These are phyloP conservation scores for Bothriochloa decipiens DNA, from an alignment of 176 grass and related monocot species.

Conservation along the genomic window DNA sequence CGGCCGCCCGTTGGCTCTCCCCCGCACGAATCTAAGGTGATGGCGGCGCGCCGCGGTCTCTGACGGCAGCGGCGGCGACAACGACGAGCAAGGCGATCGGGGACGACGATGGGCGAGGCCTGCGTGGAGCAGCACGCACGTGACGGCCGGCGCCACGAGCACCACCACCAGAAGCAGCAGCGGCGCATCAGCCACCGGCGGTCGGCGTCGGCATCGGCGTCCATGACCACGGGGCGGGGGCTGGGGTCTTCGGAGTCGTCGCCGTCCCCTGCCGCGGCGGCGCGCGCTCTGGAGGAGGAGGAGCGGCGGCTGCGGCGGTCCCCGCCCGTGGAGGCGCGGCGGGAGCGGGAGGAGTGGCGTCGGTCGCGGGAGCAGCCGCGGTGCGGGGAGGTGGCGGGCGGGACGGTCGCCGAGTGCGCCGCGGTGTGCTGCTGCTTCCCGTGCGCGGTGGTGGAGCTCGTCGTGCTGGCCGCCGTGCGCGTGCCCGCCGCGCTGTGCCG, in stretches of 20 bases:
- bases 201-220: background rate
- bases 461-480: conserved; percentile 64
- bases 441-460: conserved; percentile 60
- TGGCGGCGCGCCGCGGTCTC: conserved; percentile 8
- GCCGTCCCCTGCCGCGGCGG: background rate
- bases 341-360: conserved; percentile 19
- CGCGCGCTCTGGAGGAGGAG: background rate
- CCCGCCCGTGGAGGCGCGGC: conserved; percentile 25
- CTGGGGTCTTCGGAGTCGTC: background rate
- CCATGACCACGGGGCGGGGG: too few species aligned
- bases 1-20: background rate
- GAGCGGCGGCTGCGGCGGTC: conserved; percentile 36
- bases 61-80: conserved; percentile 10
- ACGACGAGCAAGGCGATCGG: background rate
- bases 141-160: background rate
- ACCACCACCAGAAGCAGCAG: background rate
- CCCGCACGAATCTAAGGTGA: background rate
- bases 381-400: conserved; percentile 76
- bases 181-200: background rate
- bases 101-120: background rate
- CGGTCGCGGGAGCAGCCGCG: conserved; percentile 26
- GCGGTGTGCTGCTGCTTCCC: conserved; percentile 79
- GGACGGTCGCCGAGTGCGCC: conserved; percentile 66
- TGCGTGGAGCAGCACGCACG: background rate
- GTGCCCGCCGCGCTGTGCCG: conserved; percentile 61